A percentile compares a stretch with the other conserved stretches of the same genome.
Conservation (phyloP, 257 asterid genomes). For the Linaria vulgaris region DNA sequence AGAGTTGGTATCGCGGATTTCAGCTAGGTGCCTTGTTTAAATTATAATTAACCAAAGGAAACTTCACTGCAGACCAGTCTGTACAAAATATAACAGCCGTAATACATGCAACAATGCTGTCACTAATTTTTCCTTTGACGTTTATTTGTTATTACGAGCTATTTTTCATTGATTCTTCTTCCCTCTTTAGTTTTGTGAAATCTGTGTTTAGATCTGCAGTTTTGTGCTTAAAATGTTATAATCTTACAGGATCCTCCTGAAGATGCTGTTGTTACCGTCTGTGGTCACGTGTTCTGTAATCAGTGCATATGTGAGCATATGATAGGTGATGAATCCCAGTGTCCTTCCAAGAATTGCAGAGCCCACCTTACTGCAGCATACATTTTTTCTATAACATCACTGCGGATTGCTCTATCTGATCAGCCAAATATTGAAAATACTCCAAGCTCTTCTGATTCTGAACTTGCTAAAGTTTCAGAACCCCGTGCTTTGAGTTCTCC, state of each 20-base stretch:
- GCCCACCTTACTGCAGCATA: conserved; percentile 47
- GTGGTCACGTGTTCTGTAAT: conserved; percentile 94
- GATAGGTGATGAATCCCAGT: conserved; percentile 72
- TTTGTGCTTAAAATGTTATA: conserved; percentile 22
- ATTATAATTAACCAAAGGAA: too few relatives aligned
- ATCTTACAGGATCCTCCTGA: conserved; percentile 88
- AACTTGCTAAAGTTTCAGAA: conserved; percentile 40
- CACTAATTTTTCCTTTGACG: not conserved
- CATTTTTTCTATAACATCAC: conserved; percentile 60
- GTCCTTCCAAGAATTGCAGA: conserved; percentile 83
- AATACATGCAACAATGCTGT: too few relatives aligned
- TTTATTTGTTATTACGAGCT: not conserved
- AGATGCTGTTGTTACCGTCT: conserved; percentile 85
- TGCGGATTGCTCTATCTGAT: conserved; percentile 56
- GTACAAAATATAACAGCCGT: too few relatives aligned
- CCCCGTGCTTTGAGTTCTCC: conserved; percentile 38
- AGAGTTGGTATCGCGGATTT: too few relatives aligned
- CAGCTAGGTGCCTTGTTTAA: too few relatives aligned
- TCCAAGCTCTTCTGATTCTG: conserved; percentile 35
- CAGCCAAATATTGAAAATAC: conserved; percentile 35
- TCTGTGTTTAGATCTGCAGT: not conserved
- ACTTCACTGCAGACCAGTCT: too few relatives aligned
- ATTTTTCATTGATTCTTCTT: not conserved
- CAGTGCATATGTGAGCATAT: conserved; percentile 91
- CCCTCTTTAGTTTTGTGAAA: not conserved